These are phyloP conservation scores for Hymenoscyphus scutula DNA, from an alignment of 2,329 filamentous ascomycete species.

Conservation along the genomic window DNA sequence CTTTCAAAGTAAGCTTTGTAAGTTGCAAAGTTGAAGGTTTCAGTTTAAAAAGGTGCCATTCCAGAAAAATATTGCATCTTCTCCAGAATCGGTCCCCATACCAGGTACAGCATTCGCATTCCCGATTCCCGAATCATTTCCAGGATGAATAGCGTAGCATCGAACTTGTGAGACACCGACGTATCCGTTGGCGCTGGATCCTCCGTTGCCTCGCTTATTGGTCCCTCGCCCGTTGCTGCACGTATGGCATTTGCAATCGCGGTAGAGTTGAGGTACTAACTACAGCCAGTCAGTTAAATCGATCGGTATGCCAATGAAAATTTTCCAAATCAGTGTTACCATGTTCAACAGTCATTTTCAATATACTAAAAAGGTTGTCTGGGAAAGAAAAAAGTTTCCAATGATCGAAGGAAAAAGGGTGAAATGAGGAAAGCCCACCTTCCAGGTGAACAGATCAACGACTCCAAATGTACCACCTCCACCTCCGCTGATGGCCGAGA, in stretches of 20 bases:
- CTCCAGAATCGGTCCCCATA: neutral
- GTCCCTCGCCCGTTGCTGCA: neutral
- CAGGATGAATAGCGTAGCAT: neutral
- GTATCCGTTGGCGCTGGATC: neutral
- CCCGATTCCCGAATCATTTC: neutral
- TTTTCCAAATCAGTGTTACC: no score
- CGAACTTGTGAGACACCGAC: neutral
- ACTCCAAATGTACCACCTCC: neutral
- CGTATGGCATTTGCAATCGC: neutral
- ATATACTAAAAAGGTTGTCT: no score
- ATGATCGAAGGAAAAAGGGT: no score
- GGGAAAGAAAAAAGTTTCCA: no score
- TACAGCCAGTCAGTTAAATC: neutral
- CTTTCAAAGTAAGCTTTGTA: neutral
- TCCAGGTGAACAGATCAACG: neutral
- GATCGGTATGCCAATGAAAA: neutral
- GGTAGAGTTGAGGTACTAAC: neutral
- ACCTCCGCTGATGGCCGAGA: neutral
- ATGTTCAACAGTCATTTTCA: no score
- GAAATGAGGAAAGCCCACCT: no score
- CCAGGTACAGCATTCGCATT: neutral
- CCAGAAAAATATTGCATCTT: neutral
- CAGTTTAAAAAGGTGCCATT: neutral
- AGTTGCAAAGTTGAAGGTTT: neutral
- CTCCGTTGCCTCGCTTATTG: neutral